phyloP scores from a whole-genome alignment of 208 protist species.

The Trypanosoma avium region DNA sequence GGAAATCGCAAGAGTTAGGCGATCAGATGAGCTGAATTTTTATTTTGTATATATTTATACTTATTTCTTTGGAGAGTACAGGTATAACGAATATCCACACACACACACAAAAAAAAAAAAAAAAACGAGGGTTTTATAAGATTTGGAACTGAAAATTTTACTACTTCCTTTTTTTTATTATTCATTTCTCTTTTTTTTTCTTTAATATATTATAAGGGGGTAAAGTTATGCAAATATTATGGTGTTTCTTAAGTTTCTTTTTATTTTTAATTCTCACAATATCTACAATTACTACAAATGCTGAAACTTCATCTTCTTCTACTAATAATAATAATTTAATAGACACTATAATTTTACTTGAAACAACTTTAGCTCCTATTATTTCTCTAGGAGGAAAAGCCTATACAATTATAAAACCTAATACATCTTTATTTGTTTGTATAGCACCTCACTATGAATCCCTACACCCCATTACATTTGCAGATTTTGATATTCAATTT shows the following conservation, averaged over 20 bases:
- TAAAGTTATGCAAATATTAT: not conserved
- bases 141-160: no score
- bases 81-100: no score
- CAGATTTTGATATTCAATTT: constrained; percentile 8
- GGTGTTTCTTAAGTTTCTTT: no score
- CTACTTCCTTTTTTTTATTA: constrained; percentile 6
- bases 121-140: no score
- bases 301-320: no score
- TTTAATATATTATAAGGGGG: not conserved
- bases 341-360: not conserved
- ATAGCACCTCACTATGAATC: not conserved
- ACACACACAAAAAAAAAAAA: no score
- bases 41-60: constrained; percentile 8
- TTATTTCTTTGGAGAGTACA: no score
- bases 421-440: not conserved
- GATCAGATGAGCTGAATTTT: not conserved
- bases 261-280: not conserved
- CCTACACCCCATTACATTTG: not conserved
- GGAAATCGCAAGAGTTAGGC: no score
- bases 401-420: not conserved
- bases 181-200: not conserved
- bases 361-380: not conserved
- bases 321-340: no score
- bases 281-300: no score
- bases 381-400: not conserved